These are phyloP conservation scores for Cyberlindnera subsufficiens DNA, from an alignment of 805 yeast species.

Conservation along the genomic window DNA sequence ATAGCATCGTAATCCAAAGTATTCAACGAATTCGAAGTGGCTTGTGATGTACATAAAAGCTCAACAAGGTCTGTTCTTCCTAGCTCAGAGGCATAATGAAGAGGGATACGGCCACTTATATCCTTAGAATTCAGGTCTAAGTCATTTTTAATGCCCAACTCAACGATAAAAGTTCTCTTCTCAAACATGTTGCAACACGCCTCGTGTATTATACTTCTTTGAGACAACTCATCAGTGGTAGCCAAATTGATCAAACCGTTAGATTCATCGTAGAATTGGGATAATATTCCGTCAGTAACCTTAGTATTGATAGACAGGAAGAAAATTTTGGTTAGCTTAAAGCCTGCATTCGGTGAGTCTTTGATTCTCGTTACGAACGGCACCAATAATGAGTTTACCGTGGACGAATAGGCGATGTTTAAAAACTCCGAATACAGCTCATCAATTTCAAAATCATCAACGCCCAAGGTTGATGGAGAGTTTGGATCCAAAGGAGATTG, in stretches of 20 bases:
- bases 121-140: constrained; percentile 40
- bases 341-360: constrained; percentile 32
- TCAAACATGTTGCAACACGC: constrained; percentile 27
- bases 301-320: constrained; percentile 57
- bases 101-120: constrained; percentile 69
- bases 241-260: constrained; percentile 48
- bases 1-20: constrained; percentile 65
- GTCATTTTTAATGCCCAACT: constrained; percentile 18
- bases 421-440: constrained; percentile 69
- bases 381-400: constrained; percentile 31
- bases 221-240: constrained; percentile 64
- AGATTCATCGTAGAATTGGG: constrained; percentile 36
- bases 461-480: background rate
- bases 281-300: constrained; percentile 51
- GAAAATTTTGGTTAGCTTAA: constrained; percentile 64
- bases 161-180: constrained; percentile 19
- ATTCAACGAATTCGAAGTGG: constrained; percentile 25
- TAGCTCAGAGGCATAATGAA: constrained; percentile 77
- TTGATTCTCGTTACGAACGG: constrained; percentile 40
- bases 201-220: constrained; percentile 75
- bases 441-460: constrained; percentile 48
- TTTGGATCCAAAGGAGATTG: background rate
- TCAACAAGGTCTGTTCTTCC: constrained; percentile 41
- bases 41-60: constrained; percentile 28
- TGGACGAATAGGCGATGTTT: constrained; percentile 38